Conservation (phyloP, 768 basidiomycete genomes). For the Lanmaoa pseudosensibilis region DNA sequence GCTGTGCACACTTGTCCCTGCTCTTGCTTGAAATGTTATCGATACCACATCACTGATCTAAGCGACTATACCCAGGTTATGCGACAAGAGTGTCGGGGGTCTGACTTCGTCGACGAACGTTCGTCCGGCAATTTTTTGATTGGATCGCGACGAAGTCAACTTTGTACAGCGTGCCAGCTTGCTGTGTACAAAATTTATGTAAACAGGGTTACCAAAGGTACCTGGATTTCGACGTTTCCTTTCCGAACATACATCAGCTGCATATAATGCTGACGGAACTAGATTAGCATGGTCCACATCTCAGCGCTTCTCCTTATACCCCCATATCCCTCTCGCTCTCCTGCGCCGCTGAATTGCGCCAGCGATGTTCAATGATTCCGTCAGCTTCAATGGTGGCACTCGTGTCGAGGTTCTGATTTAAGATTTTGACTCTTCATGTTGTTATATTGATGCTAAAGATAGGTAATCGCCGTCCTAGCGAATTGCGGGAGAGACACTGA, state of each 20-base stretch:
- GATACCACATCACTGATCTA: background rate
- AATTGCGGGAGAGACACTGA: conserved; percentile 33
- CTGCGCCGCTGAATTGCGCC: background rate
- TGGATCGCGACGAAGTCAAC: conserved; percentile 10
- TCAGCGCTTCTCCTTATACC: background rate
- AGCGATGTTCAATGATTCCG: conserved; percentile 25
- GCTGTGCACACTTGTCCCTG: background rate
- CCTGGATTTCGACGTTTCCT: conserved; percentile 15
- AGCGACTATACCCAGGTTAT: background rate
- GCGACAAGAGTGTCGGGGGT: conserved; percentile 1
- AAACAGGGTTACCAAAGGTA: conserved; percentile 3
- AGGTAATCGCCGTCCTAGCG: conserved; percentile 35
- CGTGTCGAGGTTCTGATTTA: conserved; percentile 27
- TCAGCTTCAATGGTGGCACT: conserved; percentile 31
- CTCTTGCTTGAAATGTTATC: background rate
- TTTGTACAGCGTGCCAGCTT: conserved; percentile 10
- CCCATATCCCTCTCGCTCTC: background rate
- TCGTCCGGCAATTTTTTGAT: background rate
- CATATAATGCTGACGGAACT: conserved; percentile 11
- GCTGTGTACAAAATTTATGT: conserved; percentile 12
- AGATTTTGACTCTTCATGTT: background rate
- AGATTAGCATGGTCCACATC: background rate
- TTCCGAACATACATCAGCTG: conserved; percentile 1
- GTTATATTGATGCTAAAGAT: conserved; percentile 1
- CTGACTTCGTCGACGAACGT: conserved; percentile 11